These are phyloP conservation scores for Picochlorum sp. DNA, from an alignment of 139 green algal genomes.

Conservation along the genomic window DNA sequence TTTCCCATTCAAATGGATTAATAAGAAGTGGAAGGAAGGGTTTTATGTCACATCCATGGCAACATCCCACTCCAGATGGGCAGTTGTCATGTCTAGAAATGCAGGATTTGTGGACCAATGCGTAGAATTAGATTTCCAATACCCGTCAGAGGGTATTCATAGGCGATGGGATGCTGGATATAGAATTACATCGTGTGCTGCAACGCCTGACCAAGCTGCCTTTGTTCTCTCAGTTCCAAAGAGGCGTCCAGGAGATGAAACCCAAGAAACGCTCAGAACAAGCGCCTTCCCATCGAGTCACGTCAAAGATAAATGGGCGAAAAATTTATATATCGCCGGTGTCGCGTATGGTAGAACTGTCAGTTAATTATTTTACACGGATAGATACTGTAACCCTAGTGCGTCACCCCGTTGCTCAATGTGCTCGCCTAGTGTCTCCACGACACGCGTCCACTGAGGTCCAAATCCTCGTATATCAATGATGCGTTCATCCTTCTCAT, in stretches of 20 bases:
- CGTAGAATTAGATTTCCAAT: constrained; percentile 99
- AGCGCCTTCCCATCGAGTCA: constrained; percentile 88
- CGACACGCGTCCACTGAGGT: neutral
- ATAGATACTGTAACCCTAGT: neutral
- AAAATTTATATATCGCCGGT: constrained; percentile 96
- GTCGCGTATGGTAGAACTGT: constrained; percentile 94
- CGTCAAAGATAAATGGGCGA: constrained; percentile 99
- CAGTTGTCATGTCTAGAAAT: constrained; percentile 98
- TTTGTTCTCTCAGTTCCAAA: constrained; percentile 56
- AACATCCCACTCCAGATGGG: constrained; percentile 87
- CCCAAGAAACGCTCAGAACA: constrained; percentile 95
- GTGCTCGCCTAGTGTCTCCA: neutral
- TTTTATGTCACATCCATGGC: constrained; percentile 99
- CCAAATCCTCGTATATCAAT: too few relatives aligned
- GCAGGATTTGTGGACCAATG: constrained; percentile 95
- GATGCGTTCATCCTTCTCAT: too few relatives aligned
- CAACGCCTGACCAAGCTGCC: constrained; percentile 81
- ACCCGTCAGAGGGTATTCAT: constrained; percentile 96
- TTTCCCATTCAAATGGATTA: constrained; percentile 99
- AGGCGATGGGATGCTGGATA: constrained; percentile 92
- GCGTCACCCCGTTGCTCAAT: neutral
- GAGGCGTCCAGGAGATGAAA: constrained; percentile 86
- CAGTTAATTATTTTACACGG: constrained; percentile 22
- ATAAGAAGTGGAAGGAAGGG: constrained; percentile 99
- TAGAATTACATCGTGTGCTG: constrained; percentile 91